A percentile compares a stretch with the other conserved stretches of the same genome.
Evolutionary conservation across 441 rosid species (phyloP).

Genomic region (Aquilaria agallochum): DNA sequence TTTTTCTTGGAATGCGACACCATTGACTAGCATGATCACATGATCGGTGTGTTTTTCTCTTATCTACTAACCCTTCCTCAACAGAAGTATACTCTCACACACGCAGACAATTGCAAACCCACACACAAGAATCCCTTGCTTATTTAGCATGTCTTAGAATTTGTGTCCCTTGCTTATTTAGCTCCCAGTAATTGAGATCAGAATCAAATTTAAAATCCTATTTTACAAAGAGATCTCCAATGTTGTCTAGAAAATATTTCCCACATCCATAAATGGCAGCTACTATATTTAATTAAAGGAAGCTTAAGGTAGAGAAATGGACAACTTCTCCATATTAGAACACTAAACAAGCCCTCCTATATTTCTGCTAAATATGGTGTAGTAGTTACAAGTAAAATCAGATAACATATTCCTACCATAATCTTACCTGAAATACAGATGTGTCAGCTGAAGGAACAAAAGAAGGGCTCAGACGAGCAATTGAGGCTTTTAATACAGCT

Average conservation of each 20-base stretch:
- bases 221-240: too few relatives aligned
- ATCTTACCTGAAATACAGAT: constrained; percentile 69
- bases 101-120: too few relatives aligned
- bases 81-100: too few relatives aligned
- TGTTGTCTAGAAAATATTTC: background rate
- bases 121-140: too few relatives aligned
- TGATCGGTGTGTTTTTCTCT: too few relatives aligned
- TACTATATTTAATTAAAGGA: background rate
- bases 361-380: background rate
- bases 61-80: too few relatives aligned
- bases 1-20: too few relatives aligned
- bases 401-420: background rate
- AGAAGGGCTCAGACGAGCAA: constrained; percentile 33
- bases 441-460: constrained; percentile 51
- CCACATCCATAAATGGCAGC: background rate
- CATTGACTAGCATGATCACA: too few relatives aligned
- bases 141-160: too few relatives aligned
- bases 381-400: constrained; percentile 4
- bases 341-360: background rate
- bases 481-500: constrained; percentile 45
- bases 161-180: too few relatives aligned
- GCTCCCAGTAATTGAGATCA: too few relatives aligned
- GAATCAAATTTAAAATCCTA: too few relatives aligned
- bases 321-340: background rate
- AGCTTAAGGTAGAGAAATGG: background rate